Evolutionary conservation across 768 basidiomycete genomes (phyloP), one percentile per base, ranked within the genome.

Genomic region (Psilocybe cubensis): DNA sequence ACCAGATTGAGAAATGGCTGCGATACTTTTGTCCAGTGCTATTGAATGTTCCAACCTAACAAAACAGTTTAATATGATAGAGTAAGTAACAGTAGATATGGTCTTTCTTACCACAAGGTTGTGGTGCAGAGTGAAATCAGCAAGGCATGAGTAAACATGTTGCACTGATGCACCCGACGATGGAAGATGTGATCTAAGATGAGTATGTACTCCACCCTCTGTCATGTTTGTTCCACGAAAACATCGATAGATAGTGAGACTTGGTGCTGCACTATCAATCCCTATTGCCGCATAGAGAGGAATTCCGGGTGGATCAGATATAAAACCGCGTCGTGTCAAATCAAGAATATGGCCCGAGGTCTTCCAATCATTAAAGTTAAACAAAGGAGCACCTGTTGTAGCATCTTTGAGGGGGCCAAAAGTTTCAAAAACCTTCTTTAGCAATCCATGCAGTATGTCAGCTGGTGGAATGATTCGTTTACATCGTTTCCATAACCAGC

Each of bases 361-460:
- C 0, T 65, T 61, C 74, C 74, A 78, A 8, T 65, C 63, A 9
- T 58, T 44, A 0, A 54, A 20, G 41, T 64, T 72, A 58, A 76
- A 77, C 0, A 78, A 61, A 12, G 73, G 70, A 0, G 54, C 40
- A 0, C 63, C 58, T 0, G 74, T 67, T 11, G 52, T 61, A 0
- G 70, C 50, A 64, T 77, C 75, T 42, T 70, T 67, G 7, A 78
- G 52, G 4, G 74, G 69, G 0, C 74, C 74, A 63, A 66, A 77
- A 17, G 59, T 68, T 2, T 45, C 17, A 43, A 77, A 73, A 2
- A 77, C 67, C 0, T 62, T 29, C 0, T 47, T 8, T 23, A 77
- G 70, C 12, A 63, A 48, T 4, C 56, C 59, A 41, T 69, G 63
- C 9, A 77, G 66, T 6, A 60, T 50, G 20, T 74, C 59, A 0